phyloP scores from a whole-genome alignment of 1,139 yeast genomes.

The Geotrichum carabidarum region DNA sequence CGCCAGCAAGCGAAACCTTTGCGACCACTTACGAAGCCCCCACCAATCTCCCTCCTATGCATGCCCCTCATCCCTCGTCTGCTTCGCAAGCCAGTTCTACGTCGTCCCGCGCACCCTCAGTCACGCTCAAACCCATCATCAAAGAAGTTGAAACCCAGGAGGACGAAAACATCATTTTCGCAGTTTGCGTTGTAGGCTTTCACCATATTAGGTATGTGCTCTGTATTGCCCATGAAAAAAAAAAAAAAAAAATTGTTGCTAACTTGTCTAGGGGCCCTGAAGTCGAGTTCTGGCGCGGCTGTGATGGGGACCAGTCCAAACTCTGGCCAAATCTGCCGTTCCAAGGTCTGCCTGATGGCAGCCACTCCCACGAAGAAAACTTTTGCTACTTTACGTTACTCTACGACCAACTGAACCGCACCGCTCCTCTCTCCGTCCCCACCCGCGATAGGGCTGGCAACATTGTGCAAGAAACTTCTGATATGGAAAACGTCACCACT shows the following conservation, averaged over 20 bases:
- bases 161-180: constrained; percentile 53
- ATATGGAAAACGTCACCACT: constrained; percentile 55
- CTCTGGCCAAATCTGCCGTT: constrained; percentile 89
- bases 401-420: constrained; percentile 54
- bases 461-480: constrained; percentile 31
- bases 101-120: constrained; percentile 16
- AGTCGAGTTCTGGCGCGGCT: constrained; percentile 84
- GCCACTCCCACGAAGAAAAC: constrained; percentile 87
- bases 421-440: constrained; percentile 46
- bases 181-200: constrained; percentile 85
- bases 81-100: constrained; percentile 8
- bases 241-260: not conserved
- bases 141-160: constrained; percentile 19
- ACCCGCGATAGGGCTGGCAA: constrained; percentile 35
- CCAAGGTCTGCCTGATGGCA: constrained; percentile 94
- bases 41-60: constrained; percentile 12
- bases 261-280: constrained; percentile 72
- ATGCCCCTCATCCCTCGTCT: constrained; percentile 1
- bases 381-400: constrained; percentile 84
- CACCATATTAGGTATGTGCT: constrained; percentile 55
- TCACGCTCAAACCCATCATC: constrained; percentile 26
- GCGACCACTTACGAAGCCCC: constrained; percentile 8
- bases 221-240: not conserved
- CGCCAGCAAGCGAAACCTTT: not conserved
- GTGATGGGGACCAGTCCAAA: constrained; percentile 46